A percentile compares a stretch with the other conserved stretches of the same genome.
phyloP scores from a whole-genome alignment of 208 protist genomes.

The Phytomonas sp. region DNA sequence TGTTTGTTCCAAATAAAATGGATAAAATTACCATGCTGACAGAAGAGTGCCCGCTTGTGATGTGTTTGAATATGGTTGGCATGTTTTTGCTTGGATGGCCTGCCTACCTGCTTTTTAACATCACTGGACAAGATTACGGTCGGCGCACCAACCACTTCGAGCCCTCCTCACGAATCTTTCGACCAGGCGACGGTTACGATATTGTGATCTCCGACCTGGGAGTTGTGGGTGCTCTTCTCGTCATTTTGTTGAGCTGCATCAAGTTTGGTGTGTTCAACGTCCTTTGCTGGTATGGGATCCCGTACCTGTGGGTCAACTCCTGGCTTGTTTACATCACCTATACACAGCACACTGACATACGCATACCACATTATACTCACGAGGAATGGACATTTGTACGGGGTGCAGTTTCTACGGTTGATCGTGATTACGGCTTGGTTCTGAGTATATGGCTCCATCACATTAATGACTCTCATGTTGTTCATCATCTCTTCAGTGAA shows the following conservation, averaged over 20 bases:
- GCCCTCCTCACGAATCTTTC: constrained; percentile 75
- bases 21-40: constrained; percentile 47
- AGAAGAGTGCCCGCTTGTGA: constrained; percentile 62
- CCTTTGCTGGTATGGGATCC: constrained; percentile 66
- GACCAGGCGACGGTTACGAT: constrained; percentile 49
- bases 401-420: constrained; percentile 88
- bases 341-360: constrained; percentile 90
- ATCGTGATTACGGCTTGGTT: constrained; percentile 80
- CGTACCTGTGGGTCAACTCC: constrained; percentile 87
- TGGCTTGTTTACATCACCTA: constrained; percentile 92
- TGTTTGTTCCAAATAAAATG: constrained; percentile 71
- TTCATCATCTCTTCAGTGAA: constrained; percentile 92
- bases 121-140: constrained; percentile 63
- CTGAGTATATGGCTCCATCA: constrained; percentile 89
- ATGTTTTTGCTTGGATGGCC: constrained; percentile 90
- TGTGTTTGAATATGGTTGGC: constrained; percentile 31
- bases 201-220: constrained; percentile 70
- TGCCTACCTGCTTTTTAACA: constrained; percentile 77
- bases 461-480: constrained; percentile 92
- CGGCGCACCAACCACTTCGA: constrained; percentile 77
- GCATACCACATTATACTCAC: constrained; percentile 86
- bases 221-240: constrained; percentile 39
- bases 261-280: constrained; percentile 53
- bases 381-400: constrained; percentile 91
- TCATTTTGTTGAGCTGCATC: constrained; percentile 29